Base-by-base conservation (phyloP, 2,329 filamentous ascomycete genomes). In the Colletotrichum lindemuthianum region DNA sequence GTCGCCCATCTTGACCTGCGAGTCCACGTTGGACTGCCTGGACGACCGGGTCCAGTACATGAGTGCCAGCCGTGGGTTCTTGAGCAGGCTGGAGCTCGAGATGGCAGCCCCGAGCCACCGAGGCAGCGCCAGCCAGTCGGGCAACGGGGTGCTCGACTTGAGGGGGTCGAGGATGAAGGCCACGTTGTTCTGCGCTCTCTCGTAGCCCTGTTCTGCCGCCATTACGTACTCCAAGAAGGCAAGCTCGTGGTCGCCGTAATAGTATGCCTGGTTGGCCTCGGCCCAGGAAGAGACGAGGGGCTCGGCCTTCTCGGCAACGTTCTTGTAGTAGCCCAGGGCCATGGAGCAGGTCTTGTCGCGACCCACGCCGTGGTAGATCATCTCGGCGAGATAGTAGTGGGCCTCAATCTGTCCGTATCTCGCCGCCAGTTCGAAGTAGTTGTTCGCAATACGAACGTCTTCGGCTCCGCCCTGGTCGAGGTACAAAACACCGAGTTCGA, bases 1-100 rank as follows among this genome's bases (percentile, higher is more conserved):
- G 78, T 99, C 96, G 43, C 96, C 96, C 91, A 98, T 97, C 79
- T 99, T 99, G 69, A 99, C 92, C 67, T 97, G 84, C 0, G 94
- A 92, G 77, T 99, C 96, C 49, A 97, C 90, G 69, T 99, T 99
- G 50, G 90, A 87, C 75, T 99, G 96, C 69, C 93, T 92, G 2
- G 96, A 93, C 9, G 95, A 97, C 40, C 96, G 89, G 0, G 95
- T 97, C 92, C 94, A 99, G 79, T 97, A 96, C 40, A 97, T 90
- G 53, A 99, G 84, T 1, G 93, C 93, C 3, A 97, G 77, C 6
- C 77, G 74, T 1, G 86, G 79, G 69, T 88, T 84, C 57, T 83
- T 76, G 8, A 88, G 76, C 8, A 87, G 75, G 67, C 69, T 73
- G 71, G 67, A 50, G 8, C 67, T 60, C 11, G 47, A 44, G 13